Conservation (phyloP, 306 rosid species). For the Vachellia pachyceras region DNA sequence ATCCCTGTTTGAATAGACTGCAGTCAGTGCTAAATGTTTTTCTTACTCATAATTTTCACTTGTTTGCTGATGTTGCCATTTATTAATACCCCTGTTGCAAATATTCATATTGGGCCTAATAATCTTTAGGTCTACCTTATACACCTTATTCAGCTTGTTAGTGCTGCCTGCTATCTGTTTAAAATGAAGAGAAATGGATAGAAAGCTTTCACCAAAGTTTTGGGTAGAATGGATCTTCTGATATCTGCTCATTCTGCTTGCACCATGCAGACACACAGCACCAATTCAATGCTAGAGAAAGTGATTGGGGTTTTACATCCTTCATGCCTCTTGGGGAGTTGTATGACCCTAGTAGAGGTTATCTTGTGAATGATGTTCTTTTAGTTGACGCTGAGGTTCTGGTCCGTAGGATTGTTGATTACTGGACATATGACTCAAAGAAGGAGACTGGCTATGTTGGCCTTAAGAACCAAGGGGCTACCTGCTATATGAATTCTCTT, state of each 20-base stretch:
- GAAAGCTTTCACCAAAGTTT: neutral
- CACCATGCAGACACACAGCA: conserved; percentile 75
- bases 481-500: too few relatives aligned
- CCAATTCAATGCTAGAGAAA: conserved; percentile 81
- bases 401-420: too few relatives aligned
- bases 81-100: neutral
- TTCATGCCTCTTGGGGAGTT: conserved; percentile 84
- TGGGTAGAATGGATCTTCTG: conserved; percentile 17
- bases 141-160: conserved; percentile 8
- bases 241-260: conserved; percentile 26
- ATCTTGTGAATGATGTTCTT: conserved; percentile 78
- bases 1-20: neutral
- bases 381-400: too few relatives aligned
- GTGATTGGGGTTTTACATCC: conserved; percentile 93
- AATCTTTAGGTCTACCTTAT: neutral
- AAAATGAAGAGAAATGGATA: neutral
- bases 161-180: neutral
- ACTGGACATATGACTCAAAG: too few relatives aligned
- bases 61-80: conserved; percentile 8
- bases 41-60: neutral
- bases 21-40: neutral
- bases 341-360: conserved; percentile 78
- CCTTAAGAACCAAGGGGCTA: too few relatives aligned
- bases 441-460: too few relatives aligned
- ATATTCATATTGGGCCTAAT: neutral